Evolutionary conservation across 345 rosid genomes (phyloP), one percentile per base, ranked within the genome.

Genomic region (Acer yangbiense): DNA sequence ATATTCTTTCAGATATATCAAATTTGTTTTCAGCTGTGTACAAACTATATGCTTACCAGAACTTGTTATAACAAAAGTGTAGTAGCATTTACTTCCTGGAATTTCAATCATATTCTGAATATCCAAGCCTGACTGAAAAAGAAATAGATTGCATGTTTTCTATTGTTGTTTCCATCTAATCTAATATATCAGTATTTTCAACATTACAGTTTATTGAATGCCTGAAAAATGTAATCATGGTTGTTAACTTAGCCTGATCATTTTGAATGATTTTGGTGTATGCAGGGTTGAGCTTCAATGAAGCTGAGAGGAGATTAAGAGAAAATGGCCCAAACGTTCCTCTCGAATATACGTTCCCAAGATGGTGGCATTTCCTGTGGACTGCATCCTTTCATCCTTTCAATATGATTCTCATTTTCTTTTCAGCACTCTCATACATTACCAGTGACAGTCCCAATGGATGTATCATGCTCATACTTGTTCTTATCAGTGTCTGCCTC

Each of bases 341-440:
- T 32, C 72, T 83, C 20, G 85, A 85, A 63, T 77, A 83, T 62
- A 63, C 58, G 50, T 91, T 84, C 71, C 90, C 88, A 11, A 87
- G 85, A 58, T 89, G 93, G 86, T 87, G 93, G 90, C 81, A 86
- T 68, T 90, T 89, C 77, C 86, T 89, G 21, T 89, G 95, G 93
- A 83, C 58, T 64, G 92, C 95, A 23, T 86, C 88, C 77, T 89
- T 91, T 78, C 95, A 91, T 76, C 93, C 93, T 44, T 91, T 89
- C 85, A 91, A 91, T 66, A 89, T 91, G 65, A 89, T 91, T 77
- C 81, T 91, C 57, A 83, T 87, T 48, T 87, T 89, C 61, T 80
- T 91, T 70, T 91, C 93, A 18, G 86, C 82, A 18, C 82, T 89
- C 68, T 88, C 95, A 57, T 91, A 87, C 86, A 44, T 89, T 58